phyloP scores from a whole-genome alignment of 352 stramenopile genomes.

The Phytophthora fragariaefolia region DNA sequence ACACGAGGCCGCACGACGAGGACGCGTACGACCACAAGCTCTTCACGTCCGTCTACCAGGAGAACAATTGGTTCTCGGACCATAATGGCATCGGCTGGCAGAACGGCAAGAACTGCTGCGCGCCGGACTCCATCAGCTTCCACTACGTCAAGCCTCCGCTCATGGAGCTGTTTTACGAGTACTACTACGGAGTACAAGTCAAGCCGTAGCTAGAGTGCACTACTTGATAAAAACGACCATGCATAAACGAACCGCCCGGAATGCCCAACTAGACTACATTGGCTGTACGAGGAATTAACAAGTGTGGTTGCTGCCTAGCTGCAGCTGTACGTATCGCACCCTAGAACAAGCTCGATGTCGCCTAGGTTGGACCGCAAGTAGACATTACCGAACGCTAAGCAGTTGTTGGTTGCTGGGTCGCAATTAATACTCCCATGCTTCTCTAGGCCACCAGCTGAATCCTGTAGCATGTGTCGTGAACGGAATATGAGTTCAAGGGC shows the following conservation, averaged over 20 bases:
- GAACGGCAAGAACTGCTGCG: slow-evolving; percentile 78
- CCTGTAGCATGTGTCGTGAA: slow-evolving; percentile 14
- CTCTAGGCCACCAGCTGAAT: slow-evolving; percentile 39
- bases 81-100: slow-evolving; percentile 83
- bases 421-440: slow-evolving; percentile 77
- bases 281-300: too few relatives aligned
- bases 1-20: slow-evolving; percentile 68
- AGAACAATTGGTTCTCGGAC: slow-evolving; percentile 92
- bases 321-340: slow-evolving; percentile 74
- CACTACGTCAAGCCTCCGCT: slow-evolving; percentile 88
- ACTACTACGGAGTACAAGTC: slow-evolving; percentile 60
- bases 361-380: slow-evolving; percentile 68
- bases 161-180: slow-evolving; percentile 88
- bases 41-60: slow-evolving; percentile 81
- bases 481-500: not conserved
- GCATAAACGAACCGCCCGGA: too few relatives aligned
- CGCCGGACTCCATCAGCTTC: slow-evolving; percentile 81
- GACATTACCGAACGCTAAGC: slow-evolving; percentile 68
- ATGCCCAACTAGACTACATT: too few relatives aligned
- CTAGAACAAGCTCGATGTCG: slow-evolving; percentile 72
- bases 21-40: slow-evolving; percentile 75
- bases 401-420: slow-evolving; percentile 50
- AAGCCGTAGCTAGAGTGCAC: slow-evolving; percentile 12
- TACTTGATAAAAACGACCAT: too few relatives aligned
- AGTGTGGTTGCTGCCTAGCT: too few relatives aligned